Evolutionary conservation across 148 eudicot species (phyloP).

Genomic region (Camellia sinensis): DNA sequence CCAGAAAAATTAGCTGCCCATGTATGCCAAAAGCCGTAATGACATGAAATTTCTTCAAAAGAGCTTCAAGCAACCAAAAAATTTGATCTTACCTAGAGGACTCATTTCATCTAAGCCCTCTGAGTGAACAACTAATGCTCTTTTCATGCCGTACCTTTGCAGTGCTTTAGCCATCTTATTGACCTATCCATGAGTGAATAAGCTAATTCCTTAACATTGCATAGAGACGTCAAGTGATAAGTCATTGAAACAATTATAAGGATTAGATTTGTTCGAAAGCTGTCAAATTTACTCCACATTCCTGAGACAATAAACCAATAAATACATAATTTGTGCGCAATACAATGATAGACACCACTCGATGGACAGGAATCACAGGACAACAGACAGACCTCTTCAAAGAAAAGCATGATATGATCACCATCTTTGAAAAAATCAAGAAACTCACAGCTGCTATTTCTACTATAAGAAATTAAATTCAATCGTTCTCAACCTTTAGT

Average conservation of each 20-base stretch:
- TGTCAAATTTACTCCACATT: not conserved
- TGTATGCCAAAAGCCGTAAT: not conserved
- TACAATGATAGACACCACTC: not conserved
- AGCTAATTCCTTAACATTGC: not conserved
- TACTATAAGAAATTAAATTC: not conserved
- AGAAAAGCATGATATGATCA: not conserved
- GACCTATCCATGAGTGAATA: constrained; percentile 40
- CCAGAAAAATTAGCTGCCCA: not conserved
- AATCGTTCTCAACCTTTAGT: not conserved
- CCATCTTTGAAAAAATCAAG: not conserved
- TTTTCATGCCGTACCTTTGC: constrained; percentile 85
- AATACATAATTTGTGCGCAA: not conserved
- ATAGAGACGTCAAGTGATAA: not conserved
- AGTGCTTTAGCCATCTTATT: constrained; percentile 82
- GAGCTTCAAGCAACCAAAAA: not conserved
- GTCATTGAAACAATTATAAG: too few relatives aligned
- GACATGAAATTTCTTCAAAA: not conserved
- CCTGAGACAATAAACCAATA: not conserved
- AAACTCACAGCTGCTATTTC: not conserved
- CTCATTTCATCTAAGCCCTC: constrained; percentile 94
- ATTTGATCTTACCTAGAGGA: constrained; percentile 62
- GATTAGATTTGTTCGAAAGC: not conserved
- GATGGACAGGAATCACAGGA: not conserved
- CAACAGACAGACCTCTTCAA: not conserved
- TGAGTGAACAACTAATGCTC: constrained; percentile 91